Percentiles rank a stretch among this genome's conserved stretches.
Conservation (phyloP, 2,329 filamentous ascomycete species). For the Albophoma yamanashiensis region DNA sequence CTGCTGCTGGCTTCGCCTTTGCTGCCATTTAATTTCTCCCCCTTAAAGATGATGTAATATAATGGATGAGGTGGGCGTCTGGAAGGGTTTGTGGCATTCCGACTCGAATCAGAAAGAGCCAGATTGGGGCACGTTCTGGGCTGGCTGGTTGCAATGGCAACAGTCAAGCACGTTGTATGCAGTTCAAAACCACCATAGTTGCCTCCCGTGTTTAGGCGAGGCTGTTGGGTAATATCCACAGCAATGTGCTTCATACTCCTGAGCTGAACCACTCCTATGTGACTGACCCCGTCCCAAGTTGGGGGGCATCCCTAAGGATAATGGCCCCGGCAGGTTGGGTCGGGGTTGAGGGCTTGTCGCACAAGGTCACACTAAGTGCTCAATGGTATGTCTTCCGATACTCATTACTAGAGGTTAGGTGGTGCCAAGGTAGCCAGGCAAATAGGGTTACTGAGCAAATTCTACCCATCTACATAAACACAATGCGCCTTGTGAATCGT, state of each 20-base stretch:
- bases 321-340: not conserved
- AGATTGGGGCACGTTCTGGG: not conserved
- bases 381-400: not conserved
- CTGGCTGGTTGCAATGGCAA: not conserved
- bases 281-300: not conserved
- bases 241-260: not conserved
- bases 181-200: not conserved
- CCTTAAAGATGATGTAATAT: not conserved
- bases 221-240: not conserved
- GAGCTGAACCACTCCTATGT: not conserved
- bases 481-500: slow-evolving; percentile 10
- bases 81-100: not conserved
- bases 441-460: not conserved
- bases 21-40: slow-evolving; percentile 15
- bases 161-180: not conserved
- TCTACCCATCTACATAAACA: slow-evolving; percentile 3
- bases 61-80: not conserved
- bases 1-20: slow-evolving; percentile 17
- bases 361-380: not conserved
- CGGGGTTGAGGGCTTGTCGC: not conserved
- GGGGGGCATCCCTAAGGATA: no score
- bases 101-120: no score
- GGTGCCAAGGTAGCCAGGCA: not conserved
- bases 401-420: not conserved
- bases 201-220: not conserved